Percentiles rank a stretch among this genome's conserved stretches.
These are phyloP conservation scores for Ramaria sp. DNA, from an alignment of 768 basidiomycete species.

Conservation along the genomic window DNA sequence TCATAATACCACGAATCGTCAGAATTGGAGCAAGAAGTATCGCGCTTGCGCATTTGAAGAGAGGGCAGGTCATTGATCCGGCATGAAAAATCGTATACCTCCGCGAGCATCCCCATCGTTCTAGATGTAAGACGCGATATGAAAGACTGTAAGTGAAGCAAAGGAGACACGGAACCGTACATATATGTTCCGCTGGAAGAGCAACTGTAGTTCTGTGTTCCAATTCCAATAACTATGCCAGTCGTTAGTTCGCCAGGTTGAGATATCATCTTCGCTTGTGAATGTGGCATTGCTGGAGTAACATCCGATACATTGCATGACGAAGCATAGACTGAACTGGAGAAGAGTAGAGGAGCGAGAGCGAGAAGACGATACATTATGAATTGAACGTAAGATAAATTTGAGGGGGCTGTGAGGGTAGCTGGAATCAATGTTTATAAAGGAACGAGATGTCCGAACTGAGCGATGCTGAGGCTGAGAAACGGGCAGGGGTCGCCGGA, in stretches of 20 bases:
- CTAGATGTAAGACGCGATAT: neutral
- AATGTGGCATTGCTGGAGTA: neutral
- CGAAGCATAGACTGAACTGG: neutral
- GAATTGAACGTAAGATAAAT: no score
- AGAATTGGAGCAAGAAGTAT: neutral
- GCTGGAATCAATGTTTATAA: no score
- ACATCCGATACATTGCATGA: neutral
- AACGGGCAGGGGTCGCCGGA: no score
- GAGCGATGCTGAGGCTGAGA: no score
- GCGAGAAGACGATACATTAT: neutral
- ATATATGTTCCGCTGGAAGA: neutral
- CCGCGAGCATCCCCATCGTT: slow-evolving; percentile 27
- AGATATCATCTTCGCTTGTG: no score
- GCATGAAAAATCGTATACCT: slow-evolving; percentile 48
- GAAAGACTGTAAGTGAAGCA: neutral
- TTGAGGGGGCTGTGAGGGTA: no score
- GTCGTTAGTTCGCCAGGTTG: neutral
- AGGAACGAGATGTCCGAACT: no score
- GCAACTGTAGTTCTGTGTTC: neutral
- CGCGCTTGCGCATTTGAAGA: neutral
- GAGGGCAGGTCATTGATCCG: slow-evolving; percentile 15
- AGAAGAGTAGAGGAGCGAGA: neutral
- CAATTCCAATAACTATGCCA: neutral
- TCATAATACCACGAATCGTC: neutral
- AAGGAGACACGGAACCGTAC: neutral